A percentile compares a stretch with the other conserved stretches of the same genome.
phyloP scores from a whole-genome alignment of 1,284 basidiomycete species.

The Vanrija humicola region DNA sequence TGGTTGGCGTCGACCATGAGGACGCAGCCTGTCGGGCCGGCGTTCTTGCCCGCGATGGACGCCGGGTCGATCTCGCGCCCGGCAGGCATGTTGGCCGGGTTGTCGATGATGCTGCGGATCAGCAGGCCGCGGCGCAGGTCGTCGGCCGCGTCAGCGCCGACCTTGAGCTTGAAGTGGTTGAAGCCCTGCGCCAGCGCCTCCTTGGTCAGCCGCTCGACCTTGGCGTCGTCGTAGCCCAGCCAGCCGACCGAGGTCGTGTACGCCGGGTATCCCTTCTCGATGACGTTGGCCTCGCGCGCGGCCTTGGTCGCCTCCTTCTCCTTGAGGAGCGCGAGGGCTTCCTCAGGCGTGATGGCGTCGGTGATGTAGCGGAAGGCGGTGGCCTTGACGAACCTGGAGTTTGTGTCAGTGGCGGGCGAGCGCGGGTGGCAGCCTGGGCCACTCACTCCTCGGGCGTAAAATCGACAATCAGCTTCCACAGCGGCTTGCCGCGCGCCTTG shows the following conservation, averaged over 20 bases:
- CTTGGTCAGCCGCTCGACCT: conserved; percentile 77
- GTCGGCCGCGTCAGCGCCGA: conserved; percentile 74
- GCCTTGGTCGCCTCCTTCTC: conserved; percentile 70
- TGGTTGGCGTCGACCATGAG: conserved; percentile 96
- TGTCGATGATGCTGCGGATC: conserved; percentile 90
- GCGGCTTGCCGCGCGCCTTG: conserved; percentile 53
- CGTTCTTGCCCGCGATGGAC: conserved; percentile 77
- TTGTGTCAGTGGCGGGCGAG: conserved; percentile 12
- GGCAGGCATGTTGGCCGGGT: conserved; percentile 56
- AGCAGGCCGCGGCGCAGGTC: conserved; percentile 82
- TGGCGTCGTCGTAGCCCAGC: conserved; percentile 88
- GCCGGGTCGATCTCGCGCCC: conserved; percentile 60
- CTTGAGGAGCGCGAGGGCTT: conserved; percentile 78
- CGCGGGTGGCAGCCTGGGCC: conserved; percentile 1
- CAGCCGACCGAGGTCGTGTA: conserved; percentile 94
- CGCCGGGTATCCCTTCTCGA: conserved; percentile 71
- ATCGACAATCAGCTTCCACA: conserved; percentile 57
- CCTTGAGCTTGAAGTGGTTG: conserved; percentile 98
- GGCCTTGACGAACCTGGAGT: conserved; percentile 65
- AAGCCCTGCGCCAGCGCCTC: conserved; percentile 81
- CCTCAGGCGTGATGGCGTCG: conserved; percentile 84
- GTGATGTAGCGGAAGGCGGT: conserved; percentile 89
- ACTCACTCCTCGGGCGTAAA: conserved; percentile 62
- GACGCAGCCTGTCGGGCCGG: conserved; percentile 86
- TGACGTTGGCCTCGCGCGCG: conserved; percentile 69